A percentile compares a stretch with the other conserved stretches of the same genome.
phyloP scores from a whole-genome alignment of 2,329 filamentous ascomycete species.

The Lizonia empirigonia region DNA sequence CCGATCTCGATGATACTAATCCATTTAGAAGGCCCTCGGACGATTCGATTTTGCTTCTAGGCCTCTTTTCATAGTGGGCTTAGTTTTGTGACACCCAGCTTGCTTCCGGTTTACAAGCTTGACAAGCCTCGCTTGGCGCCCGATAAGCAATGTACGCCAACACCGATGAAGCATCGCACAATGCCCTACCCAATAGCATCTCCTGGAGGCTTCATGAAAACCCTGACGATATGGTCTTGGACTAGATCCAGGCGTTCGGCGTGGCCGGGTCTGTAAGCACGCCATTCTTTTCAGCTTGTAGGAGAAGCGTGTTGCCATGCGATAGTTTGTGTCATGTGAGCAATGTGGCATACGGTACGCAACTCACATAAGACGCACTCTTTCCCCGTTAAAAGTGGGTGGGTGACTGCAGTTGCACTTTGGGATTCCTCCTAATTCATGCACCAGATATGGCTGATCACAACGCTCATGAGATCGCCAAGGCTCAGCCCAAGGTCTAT shows the following conservation, averaged over 20 bases:
- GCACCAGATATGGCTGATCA: slow-evolving; percentile 13
- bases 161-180: slow-evolving; percentile 3
- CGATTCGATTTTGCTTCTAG: neutral
- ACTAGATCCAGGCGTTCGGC: slow-evolving; percentile 13
- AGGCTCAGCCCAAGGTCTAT: slow-evolving; percentile 15
- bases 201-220: neutral
- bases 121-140: slow-evolving; percentile 21
- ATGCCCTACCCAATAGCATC: slow-evolving; percentile 2
- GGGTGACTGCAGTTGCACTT: neutral
- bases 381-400: neutral
- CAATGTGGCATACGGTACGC: neutral
- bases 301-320: too few species aligned
- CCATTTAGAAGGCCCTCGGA: neutral
- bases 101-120: slow-evolving; percentile 15
- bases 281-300: slow-evolving; percentile 11
- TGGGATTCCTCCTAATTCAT: neutral
- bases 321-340: too few species aligned
- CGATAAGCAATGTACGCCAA: slow-evolving; percentile 17
- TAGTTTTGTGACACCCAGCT: neutral
- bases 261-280: slow-evolving; percentile 16
- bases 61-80: neutral
- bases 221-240: neutral
- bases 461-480: neutral
- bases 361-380: neutral
- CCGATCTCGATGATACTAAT: neutral